Percentiles rank a stretch among this genome's conserved stretches.
Conservation (phyloP, 2,329 filamentous ascomycete species). For the Ophiostoma tasmaniense region DNA sequence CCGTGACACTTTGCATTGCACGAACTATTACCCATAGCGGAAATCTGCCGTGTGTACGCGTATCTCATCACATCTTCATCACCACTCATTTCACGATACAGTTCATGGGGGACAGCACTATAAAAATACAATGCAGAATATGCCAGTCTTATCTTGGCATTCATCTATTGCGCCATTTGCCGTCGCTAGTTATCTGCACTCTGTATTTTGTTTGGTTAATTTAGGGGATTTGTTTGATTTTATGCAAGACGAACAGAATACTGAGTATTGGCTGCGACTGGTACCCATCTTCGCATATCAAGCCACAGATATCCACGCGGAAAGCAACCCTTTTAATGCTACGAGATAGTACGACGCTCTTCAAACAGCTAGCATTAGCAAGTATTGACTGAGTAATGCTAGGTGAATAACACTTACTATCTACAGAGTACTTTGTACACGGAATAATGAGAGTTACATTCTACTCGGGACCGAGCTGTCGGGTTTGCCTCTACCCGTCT, state of each 20-base stretch:
- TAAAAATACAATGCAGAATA: not conserved
- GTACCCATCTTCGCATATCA: not conserved
- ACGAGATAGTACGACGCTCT: not conserved
- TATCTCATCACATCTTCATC: not conserved
- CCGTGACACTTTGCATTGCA: not conserved
- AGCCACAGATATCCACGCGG: not conserved
- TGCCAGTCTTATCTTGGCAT: not conserved
- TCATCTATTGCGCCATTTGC: not conserved
- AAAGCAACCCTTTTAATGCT: not conserved
- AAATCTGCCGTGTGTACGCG: not conserved
- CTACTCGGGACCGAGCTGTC: slow-evolving; percentile 15
- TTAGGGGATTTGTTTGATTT: not conserved
- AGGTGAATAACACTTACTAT: too few relatives aligned
- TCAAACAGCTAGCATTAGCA: not conserved
- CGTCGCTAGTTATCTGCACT: not conserved
- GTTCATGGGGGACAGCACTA: too few relatives aligned
- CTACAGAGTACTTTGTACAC: not conserved
- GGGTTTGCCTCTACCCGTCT: not conserved
- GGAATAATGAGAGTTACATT: not conserved
- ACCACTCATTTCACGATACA: not conserved
- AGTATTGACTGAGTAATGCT: not conserved
- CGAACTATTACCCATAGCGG: too few relatives aligned
- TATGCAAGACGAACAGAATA: not conserved
- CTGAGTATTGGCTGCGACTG: not conserved
- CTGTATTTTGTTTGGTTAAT: not conserved